Evolutionary conservation across 73 alveolate genomes (phyloP).

Genomic region (Blepharisma stoltei): DNA sequence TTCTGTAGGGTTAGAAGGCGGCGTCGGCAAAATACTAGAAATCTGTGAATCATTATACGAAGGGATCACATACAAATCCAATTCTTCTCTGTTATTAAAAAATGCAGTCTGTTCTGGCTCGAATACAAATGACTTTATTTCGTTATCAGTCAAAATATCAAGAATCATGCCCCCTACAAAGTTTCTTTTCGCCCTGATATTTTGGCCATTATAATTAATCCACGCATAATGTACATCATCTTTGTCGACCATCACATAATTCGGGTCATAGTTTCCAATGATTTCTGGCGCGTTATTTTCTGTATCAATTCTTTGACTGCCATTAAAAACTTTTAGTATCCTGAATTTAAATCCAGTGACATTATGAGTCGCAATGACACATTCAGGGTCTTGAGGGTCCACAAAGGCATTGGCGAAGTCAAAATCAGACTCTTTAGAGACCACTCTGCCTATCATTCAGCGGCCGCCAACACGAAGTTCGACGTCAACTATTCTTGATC

Average conservation of each 20-base stretch:
- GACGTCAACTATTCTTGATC: slow-evolving; percentile 17
- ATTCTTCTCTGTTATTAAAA: no score
- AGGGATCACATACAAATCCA: no score
- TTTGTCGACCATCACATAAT: not conserved
- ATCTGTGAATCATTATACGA: no score
- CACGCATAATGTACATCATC: not conserved
- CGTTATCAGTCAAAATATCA: not conserved
- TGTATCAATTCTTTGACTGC: slow-evolving; percentile 10
- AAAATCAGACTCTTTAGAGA: not conserved
- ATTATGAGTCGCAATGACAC: not conserved
- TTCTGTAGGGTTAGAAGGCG: no score
- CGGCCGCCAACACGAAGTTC: slow-evolving; percentile 8
- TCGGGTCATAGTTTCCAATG: not conserved
- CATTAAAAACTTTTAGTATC: slow-evolving; percentile 4
- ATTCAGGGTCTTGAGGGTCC: slow-evolving; percentile 22
- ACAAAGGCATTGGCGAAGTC: slow-evolving; percentile 13
- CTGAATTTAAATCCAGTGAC: not conserved
- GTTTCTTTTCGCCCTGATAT: slow-evolving; percentile 3
- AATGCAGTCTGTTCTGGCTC: no score
- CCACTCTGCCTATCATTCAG: slow-evolving; percentile 1
- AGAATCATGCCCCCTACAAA: not conserved
- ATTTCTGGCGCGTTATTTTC: not conserved
- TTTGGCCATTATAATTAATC: not conserved
- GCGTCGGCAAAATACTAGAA: no score
- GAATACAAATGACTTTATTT: no score